A percentile compares a stretch with the other conserved stretches of the same genome.
Conservation (phyloP, 495 filamentous ascomycete species). For the Podospora fimiseda region DNA sequence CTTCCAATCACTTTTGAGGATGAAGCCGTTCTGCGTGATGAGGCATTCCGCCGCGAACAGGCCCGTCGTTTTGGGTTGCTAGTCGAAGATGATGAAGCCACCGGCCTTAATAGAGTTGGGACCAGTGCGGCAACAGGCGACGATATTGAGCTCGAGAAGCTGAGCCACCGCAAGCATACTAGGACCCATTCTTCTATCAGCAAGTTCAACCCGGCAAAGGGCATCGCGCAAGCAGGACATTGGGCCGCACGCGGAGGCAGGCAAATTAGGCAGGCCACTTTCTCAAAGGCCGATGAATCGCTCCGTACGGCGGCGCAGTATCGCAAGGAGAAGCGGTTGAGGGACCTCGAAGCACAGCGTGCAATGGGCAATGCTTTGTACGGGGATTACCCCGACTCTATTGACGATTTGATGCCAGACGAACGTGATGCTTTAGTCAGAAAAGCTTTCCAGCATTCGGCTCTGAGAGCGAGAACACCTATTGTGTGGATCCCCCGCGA, state of each 20-base stretch:
- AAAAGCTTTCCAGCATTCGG: slow-evolving; percentile 86
- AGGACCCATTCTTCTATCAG: slow-evolving; percentile 15
- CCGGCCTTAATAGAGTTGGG: background rate
- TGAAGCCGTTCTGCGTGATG: slow-evolving; percentile 80
- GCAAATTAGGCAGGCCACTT: slow-evolving; percentile 35
- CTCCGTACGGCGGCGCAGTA: slow-evolving; percentile 32
- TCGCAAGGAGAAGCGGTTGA: slow-evolving; percentile 34
- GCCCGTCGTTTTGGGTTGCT: slow-evolving; percentile 50
- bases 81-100: slow-evolving; percentile 44
- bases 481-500: slow-evolving; percentile 94
- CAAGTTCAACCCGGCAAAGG: slow-evolving; percentile 39
- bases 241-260: slow-evolving; percentile 44
- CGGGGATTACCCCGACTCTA: slow-evolving; percentile 78
- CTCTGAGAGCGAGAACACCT: slow-evolving; percentile 76
- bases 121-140: slow-evolving; percentile 21
- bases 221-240: slow-evolving; percentile 38
- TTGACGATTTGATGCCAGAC: slow-evolving; percentile 89
- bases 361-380: slow-evolving; percentile 74
- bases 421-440: slow-evolving; percentile 83
- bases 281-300: slow-evolving; percentile 33
- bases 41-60: slow-evolving; percentile 77
- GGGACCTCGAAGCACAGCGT: slow-evolving; percentile 62
- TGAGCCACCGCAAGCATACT: slow-evolving; percentile 14
- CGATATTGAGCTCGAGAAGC: slow-evolving; percentile 57
- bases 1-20: slow-evolving; percentile 95